Percentiles rank a stretch among this genome's conserved stretches.
These are phyloP conservation scores for Blastobotrys capitulatus DNA, from an alignment of 1,139 yeast species.

Conservation along the genomic window DNA sequence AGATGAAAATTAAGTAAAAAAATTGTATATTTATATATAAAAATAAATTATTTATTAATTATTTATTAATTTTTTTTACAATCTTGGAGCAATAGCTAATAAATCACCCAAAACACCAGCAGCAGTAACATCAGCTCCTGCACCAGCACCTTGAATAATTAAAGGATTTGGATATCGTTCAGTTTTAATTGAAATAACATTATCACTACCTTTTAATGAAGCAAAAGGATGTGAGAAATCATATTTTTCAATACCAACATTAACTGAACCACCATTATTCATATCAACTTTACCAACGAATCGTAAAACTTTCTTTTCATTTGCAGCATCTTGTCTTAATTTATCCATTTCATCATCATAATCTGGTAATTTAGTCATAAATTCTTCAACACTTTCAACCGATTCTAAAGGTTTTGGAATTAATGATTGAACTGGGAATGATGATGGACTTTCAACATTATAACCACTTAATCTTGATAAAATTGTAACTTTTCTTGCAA, in stretches of 20 bases:
- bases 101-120: constrained; percentile 96
- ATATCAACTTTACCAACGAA: constrained; percentile 90
- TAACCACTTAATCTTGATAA: constrained; percentile 89
- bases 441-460: constrained; percentile 78
- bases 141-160: constrained; percentile 96
- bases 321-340: constrained; percentile 74
- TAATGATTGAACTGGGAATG: constrained; percentile 93
- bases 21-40: too few species aligned
- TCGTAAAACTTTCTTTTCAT: constrained; percentile 81
- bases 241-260: constrained; percentile 80
- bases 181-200: constrained; percentile 86
- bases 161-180: constrained; percentile 90
- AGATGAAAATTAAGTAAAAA: neutral
- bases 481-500: constrained; percentile 95
- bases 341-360: constrained; percentile 75
- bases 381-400: constrained; percentile 68
- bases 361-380: constrained; percentile 70
- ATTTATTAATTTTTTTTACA: constrained; percentile 35
- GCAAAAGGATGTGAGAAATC: constrained; percentile 93
- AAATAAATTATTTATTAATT: neutral
- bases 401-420: constrained; percentile 84
- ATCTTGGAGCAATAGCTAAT: constrained; percentile 84
- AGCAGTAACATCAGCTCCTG: constrained; percentile 98
- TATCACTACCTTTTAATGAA: constrained; percentile 89
- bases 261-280: constrained; percentile 48